phyloP scores from a whole-genome alignment of 2,329 filamentous ascomycete species.

The Fusarium sulawesiense region DNA sequence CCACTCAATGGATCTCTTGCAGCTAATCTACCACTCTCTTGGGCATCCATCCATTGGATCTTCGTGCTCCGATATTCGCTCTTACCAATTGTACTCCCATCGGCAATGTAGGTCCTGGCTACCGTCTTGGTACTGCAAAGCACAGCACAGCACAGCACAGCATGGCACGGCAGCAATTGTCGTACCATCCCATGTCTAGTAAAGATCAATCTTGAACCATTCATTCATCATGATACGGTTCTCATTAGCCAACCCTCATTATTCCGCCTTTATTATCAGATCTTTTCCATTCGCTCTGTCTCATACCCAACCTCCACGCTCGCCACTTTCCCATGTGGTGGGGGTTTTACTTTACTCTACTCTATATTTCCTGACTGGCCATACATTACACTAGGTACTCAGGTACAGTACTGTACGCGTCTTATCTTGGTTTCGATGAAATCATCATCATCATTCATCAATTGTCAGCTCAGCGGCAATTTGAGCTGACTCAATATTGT shows the following conservation, averaged over 20 bases:
- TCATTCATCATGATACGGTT: slow-evolving; percentile 32
- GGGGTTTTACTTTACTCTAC: slow-evolving; percentile 17
- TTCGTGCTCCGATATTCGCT: slow-evolving; percentile 36
- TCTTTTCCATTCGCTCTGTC: slow-evolving; percentile 36
- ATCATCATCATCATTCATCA: slow-evolving; percentile 37
- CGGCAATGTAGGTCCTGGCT: slow-evolving; percentile 30
- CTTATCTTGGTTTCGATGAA: slow-evolving; percentile 37
- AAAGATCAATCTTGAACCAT: slow-evolving; percentile 36
- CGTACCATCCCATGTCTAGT: slow-evolving; percentile 22
- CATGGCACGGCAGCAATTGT: neutral
- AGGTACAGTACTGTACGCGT: neutral
- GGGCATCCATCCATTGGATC: slow-evolving; percentile 2
- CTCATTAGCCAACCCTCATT: slow-evolving; percentile 42
- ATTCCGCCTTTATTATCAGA: slow-evolving; percentile 37
- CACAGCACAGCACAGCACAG: neutral
- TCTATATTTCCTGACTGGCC: neutral
- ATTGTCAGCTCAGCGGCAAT: slow-evolving; percentile 12
- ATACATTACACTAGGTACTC: neutral
- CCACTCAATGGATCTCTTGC: slow-evolving; percentile 10
- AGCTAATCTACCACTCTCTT: slow-evolving; percentile 27
- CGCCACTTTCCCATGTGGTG: slow-evolving; percentile 28
- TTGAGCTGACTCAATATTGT: slow-evolving; percentile 21
- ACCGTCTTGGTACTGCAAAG: slow-evolving; percentile 3
- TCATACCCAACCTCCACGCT: slow-evolving; percentile 29
- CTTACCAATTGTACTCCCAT: neutral